Evolutionary conservation across 176 grass and related monocot genomes (phyloP), one percentile per base, ranked within the genome.

Genomic region (Oryza rufipogon): DNA sequence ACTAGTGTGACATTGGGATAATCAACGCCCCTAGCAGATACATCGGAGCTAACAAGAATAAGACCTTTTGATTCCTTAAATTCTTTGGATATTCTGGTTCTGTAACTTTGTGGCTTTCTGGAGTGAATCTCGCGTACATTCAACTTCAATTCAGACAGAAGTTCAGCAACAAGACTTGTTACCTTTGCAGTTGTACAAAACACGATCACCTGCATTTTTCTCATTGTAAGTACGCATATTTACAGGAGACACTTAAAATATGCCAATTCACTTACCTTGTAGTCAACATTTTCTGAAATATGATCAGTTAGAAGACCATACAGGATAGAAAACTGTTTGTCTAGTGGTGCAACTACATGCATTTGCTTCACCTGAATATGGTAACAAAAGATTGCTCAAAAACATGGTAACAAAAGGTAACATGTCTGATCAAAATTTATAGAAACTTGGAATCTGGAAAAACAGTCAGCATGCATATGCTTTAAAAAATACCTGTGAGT

Each of bases 1-100:
- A 98, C 96, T 73, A 98, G 91, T 67, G 96, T 98, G 66, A 98
- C 96, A 88, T 98, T 91, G 10, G 96, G 96, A 85, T 98, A 98
- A 95, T 98, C 96, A 78, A 98, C 91, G 54, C 96, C 96, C 65
- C 96, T 73, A 33, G 96, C 96, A 60, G 93, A 98, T 52, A 98
- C 96, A 71, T 98, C 96, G 75, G 96, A 98, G 73, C 96, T 98
- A 58, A 98, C 96, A 74, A 98, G 96, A 84, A 98, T 95, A 39
- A 98, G 85, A 63, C 96, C 91, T 71, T 98, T 98, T 39, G 96
- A 95, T 81, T 93, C 89, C 91, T 92, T 98, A 71, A 98, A 98
- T 88, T 98, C 96, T 88, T 98, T 94, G 7, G 96, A 95, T 77
- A 98, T 92, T 83, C 87, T 98, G 60, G 87, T 98, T 98, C 96